These are phyloP conservation scores for Mercurialis annua DNA, from an alignment of 345 rosid genomes.

Conservation along the genomic window DNA sequence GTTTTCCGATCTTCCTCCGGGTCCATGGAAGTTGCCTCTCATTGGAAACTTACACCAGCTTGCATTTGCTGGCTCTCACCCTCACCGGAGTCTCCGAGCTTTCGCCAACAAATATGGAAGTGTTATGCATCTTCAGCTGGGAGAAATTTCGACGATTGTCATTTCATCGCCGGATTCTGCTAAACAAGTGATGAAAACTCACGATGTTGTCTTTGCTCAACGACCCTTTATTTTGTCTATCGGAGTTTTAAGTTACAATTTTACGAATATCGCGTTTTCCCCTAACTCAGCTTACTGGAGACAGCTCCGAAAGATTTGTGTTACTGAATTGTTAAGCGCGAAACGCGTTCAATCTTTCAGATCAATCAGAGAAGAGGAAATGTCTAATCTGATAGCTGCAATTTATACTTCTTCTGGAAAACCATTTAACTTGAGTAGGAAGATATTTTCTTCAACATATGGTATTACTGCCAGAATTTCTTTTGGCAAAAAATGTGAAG, in stretches of 20 bases:
- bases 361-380: slow-evolving; percentile 1
- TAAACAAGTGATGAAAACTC: neutral
- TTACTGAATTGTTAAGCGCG: neutral
- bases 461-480: neutral
- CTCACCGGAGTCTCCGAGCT: neutral
- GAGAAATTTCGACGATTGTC: neutral
- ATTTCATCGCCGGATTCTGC: neutral
- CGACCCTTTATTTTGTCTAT: neutral
- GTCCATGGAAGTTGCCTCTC: too few species aligned
- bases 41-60: too few species aligned
- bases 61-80: too few species aligned
- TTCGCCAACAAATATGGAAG: neutral
- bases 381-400: neutral
- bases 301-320: slow-evolving; percentile 3
- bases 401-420: slow-evolving; percentile 1
- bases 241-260: neutral
- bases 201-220: neutral
- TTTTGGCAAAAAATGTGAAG: slow-evolving; percentile 4
- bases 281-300: slow-evolving; percentile 1
- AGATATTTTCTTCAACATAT: neutral
- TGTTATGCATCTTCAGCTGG: neutral
- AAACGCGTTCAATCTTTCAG: neutral
- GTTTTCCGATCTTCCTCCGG: too few species aligned
- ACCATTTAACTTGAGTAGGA: slow-evolving; percentile 1
- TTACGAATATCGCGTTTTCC: neutral